A percentile compares a stretch with the other conserved stretches of the same genome.
These are phyloP conservation scores for Cymbopogon citratus DNA, from an alignment of 176 grass and related monocot species.

Conservation along the genomic window DNA sequence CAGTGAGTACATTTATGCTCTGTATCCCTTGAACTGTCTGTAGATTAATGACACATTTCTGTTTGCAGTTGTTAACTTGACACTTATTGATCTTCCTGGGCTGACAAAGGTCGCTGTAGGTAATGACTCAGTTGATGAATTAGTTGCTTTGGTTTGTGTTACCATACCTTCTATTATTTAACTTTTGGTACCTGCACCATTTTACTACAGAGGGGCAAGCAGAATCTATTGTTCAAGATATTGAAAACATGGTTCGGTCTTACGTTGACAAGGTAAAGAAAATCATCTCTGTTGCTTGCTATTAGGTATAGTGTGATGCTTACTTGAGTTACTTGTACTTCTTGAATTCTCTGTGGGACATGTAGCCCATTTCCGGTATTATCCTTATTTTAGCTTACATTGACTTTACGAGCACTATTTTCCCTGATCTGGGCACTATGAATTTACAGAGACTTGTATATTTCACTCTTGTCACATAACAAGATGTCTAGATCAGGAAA, in stretches of 20 bases:
- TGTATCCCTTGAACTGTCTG: conserved; percentile 18
- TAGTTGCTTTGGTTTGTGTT: conserved; percentile 14
- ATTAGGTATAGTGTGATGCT: neutral
- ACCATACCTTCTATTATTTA: neutral
- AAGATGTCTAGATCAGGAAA: neutral
- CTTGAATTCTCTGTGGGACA: neutral
- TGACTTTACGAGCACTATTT: neutral
- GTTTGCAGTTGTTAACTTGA: conserved; percentile 96
- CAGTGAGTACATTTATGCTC: neutral
- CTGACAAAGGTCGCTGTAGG: conserved; percentile 97
- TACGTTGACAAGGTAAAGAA: conserved; percentile 90
- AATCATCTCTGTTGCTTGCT: neutral
- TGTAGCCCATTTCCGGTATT: neutral
- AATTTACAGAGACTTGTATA: neutral
- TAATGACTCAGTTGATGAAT: conserved; percentile 39
- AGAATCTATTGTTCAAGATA: conserved; percentile 95
- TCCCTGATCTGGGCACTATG: neutral
- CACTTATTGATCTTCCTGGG: conserved; percentile 98
- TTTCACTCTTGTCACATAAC: neutral
- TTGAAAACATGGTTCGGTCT: conserved; percentile 99
- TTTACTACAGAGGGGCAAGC: conserved; percentile 75
- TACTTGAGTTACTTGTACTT: neutral
- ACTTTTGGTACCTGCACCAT: neutral
- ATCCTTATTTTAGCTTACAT: neutral
- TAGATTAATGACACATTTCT: conserved; percentile 30